Evolutionary conservation across 169 alveolate species (phyloP), one percentile per base, ranked within the genome.

Genomic region (Plasmodium coatneyi): DNA sequence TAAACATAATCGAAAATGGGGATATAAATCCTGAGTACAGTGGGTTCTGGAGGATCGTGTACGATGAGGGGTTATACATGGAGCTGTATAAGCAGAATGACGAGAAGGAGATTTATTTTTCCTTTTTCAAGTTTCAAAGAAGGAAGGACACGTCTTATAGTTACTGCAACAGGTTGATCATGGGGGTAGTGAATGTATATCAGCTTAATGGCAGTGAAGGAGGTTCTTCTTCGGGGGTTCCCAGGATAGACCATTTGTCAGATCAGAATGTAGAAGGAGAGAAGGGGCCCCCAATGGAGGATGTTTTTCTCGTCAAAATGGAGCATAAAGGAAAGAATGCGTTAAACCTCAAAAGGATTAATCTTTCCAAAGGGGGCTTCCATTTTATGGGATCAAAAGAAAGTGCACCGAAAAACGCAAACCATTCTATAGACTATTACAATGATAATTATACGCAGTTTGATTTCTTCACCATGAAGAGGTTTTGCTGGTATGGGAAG

Each of bases 41-140:
- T 54, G 94, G 94, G 12, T 78, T 79, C 78, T 89, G 94, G 94
- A 89, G 82, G 72, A 89, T 89, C 66, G 41, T 89, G 10, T 89
- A 89, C 49, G 94, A 89, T 36, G 94, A 89, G 82, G 94, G 90
- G 0, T 79, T 89, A 22, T 78, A 89, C 71, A 89, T 89, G 49
- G 94, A 89, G 36, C 12, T 89, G 66, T 89, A 89, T 28, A 79
- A 56, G 49, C 46, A 89, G 52, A 66, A 78, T 3, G 52, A 79
- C 0, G 52, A 41, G 32, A 89, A 89, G 79, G 94, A 79, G 56
- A 80, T 89, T 3, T 89, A 89, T 79, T 89, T 89, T 34, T 89
- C 94, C 16, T 89, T 89, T 34, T 89, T 89, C 81, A 89, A 89
- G 19, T 89, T 89, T 89, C 32, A 56, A 34, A 19, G 71, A 19